phyloP scores from a whole-genome alignment of 2,329 filamentous ascomycete species.

The Fusarium citri region DNA sequence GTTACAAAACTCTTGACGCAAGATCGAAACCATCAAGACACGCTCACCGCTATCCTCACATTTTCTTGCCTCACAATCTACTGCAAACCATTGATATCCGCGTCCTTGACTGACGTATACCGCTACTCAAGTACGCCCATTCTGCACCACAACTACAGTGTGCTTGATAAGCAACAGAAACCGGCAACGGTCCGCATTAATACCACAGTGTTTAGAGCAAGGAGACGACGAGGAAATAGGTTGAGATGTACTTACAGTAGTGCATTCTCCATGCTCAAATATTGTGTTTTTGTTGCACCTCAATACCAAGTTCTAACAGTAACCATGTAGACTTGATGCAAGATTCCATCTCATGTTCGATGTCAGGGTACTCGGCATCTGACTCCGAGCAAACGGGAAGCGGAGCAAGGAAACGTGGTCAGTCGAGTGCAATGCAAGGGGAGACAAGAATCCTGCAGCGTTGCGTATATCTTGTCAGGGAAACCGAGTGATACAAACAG shows the following conservation, averaged over 20 bases:
- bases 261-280: background rate
- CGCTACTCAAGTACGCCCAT: background rate
- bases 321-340: background rate
- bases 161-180: constrained; percentile 20
- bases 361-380: constrained; percentile 23
- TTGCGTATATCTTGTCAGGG: constrained; percentile 23
- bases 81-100: background rate
- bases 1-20: background rate
- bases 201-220: background rate
- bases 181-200: background rate
- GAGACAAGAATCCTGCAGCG: background rate
- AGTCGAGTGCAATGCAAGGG: constrained; percentile 13
- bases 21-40: background rate
- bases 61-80: background rate
- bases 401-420: constrained; percentile 28
- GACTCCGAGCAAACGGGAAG: constrained; percentile 27
- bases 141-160: background rate
- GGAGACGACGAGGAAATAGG: background rate
- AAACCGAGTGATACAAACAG: constrained; percentile 31
- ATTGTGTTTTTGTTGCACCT: background rate
- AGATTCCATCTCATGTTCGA: background rate
- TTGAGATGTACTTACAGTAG: background rate
- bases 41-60: constrained; percentile 15
- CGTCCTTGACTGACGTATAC: background rate
- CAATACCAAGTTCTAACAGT: background rate